phyloP scores from a whole-genome alignment of 371 early-diverging fungal species.

The Apophysomyces ossiformis region DNA sequence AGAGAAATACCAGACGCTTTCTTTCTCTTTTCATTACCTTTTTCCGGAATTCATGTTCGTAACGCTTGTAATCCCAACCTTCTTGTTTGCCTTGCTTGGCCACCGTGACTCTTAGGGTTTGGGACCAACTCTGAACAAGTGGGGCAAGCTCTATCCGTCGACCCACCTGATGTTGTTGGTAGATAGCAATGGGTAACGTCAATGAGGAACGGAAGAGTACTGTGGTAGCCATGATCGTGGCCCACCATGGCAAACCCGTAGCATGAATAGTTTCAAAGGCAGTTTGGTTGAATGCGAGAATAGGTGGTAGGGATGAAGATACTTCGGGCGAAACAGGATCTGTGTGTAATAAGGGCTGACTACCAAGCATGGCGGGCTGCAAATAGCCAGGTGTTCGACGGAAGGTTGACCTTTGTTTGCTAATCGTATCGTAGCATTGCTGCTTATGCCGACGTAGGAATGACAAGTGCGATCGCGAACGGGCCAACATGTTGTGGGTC shows the following conservation, averaged over 20 bases:
- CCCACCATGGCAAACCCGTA: conserved; percentile 72
- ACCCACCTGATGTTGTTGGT: conserved; percentile 66
- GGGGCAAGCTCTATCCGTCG: conserved; percentile 65
- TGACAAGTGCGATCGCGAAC: background rate
- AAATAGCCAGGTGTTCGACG: background rate
- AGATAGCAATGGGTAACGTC: conserved; percentile 79
- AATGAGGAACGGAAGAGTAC: conserved; percentile 60
- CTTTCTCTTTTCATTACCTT: conserved; percentile 31
- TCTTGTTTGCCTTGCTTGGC: conserved; percentile 45
- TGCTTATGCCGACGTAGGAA: no score
- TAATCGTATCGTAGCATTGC: no score
- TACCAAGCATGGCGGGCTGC: background rate
- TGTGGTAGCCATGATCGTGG: conserved; percentile 65
- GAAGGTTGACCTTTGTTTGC: no score
- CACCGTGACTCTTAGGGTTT: conserved; percentile 59
- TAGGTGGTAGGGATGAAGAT: conserved; percentile 25
- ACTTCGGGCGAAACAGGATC: conserved; percentile 3
- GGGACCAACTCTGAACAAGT: conserved; percentile 67
- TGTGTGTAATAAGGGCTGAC: background rate
- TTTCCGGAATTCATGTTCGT: conserved; percentile 53
- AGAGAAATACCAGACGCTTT: background rate
- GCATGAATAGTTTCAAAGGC: conserved; percentile 49
- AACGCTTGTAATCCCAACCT: conserved; percentile 50
- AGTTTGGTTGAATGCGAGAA: conserved; percentile 52
- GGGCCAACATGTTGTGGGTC: background rate